Percentiles rank a stretch among this genome's conserved stretches.
phyloP scores from a whole-genome alignment of 352 stramenopile species.

The Phytophthora sansomeana region DNA sequence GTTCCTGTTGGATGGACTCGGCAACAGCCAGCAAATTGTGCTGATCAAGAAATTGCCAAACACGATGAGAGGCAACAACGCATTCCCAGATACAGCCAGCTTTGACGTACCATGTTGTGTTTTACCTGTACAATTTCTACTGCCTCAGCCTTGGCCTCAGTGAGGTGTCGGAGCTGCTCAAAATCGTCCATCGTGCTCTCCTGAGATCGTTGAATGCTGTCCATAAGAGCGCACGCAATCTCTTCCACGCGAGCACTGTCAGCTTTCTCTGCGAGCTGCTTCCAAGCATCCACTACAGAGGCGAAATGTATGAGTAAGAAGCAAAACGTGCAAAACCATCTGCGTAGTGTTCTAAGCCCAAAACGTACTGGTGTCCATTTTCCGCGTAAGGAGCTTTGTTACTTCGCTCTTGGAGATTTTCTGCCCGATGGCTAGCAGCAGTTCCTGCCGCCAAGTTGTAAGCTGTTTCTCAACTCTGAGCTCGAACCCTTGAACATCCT shows the following conservation, averaged over 20 bases:
- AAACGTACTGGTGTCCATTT: constrained; percentile 52
- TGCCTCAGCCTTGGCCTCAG: constrained; percentile 27
- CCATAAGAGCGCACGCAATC: constrained; percentile 31
- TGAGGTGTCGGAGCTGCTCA: constrained; percentile 24
- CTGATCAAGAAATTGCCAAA: constrained; percentile 26
- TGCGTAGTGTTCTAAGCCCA: not conserved
- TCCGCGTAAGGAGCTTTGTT: constrained; percentile 43
- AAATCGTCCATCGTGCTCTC: constrained; percentile 36
- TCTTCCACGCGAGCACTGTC: constrained; percentile 42
- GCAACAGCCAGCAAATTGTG: constrained; percentile 52
- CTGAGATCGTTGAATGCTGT: constrained; percentile 40
- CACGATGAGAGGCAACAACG: constrained; percentile 3
- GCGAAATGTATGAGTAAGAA: not conserved
- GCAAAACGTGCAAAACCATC: not conserved
- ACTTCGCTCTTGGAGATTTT: constrained; percentile 43
- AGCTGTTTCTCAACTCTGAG: constrained; percentile 30
- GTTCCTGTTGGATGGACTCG: constrained; percentile 55
- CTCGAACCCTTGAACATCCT: constrained; percentile 30
- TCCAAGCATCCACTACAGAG: constrained; percentile 44
- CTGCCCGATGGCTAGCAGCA: constrained; percentile 23
- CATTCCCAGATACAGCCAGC: not conserved
- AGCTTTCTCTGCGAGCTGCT: constrained; percentile 50
- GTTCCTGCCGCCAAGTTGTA: constrained; percentile 28
- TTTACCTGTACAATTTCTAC: constrained; percentile 49
- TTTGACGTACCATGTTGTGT: constrained; percentile 47